Evolutionary conservation across 768 basidiomycete genomes (phyloP), one percentile per base, ranked within the genome.

Genomic region (Trametes sanguinea): DNA sequence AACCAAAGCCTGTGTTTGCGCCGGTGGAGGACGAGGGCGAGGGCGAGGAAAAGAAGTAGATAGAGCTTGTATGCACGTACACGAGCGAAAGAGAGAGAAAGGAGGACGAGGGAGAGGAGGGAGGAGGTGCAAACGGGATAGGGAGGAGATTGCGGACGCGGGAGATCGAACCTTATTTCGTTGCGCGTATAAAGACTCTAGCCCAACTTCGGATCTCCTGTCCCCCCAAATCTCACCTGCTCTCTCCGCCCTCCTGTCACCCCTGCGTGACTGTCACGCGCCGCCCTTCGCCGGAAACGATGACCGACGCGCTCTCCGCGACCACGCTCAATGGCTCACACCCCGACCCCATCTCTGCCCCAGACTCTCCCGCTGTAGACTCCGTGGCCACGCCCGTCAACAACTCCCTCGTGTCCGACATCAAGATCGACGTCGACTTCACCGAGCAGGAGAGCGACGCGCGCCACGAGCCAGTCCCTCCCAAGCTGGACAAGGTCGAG

Each of bases 161-260:
- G 84, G 85, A 85, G 85, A 86, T 85, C 85, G 87, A 89, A 89
- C 87, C 86, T 89, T 88, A 89, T 86, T 82, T 89, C 83, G 78
- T 78, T 75, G 78, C 79, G 81, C 80, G 85, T 89, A 90, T 89
- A 89, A 89, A 88, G 87, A 85, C 86, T 72, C 81, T 84, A 84
- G 82, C 71, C 79, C 79, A 79, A 77, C 79, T 79, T 81, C 78
- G 76, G 80, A 83, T 82, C 70, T 81, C 84, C 86, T 86, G 77
- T 72, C 76, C 84, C 85, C 83, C 83, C 81, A 85, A 87, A 85
- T 84, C 82, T 81, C 81, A 84, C 81, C 64, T 66, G 68, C 70
- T 68, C 62, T 66, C 69, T 63, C 60, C 60, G 67, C 69, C 63
- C 65, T 67, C 68, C 69, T 69, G 72, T 70, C 68, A 69, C 69